Evolutionary conservation across 1,284 basidiomycete species (phyloP).

Genomic region (Melanopsichium pennsylvanicum): DNA sequence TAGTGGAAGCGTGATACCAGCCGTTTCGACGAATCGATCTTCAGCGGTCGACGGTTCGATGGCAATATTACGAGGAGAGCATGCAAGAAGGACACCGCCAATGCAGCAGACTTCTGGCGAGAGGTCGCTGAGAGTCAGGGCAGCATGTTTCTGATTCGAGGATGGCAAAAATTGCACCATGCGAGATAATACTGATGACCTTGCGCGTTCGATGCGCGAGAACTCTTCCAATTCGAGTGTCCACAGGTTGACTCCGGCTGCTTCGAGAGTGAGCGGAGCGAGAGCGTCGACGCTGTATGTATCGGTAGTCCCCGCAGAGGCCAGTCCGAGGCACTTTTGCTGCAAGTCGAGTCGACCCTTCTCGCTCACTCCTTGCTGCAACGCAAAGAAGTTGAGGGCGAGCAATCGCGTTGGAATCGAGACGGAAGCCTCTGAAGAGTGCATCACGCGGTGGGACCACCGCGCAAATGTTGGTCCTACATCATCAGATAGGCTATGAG

Average conservation of each 20-base stretch:
- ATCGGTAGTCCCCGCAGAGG: constrained; percentile 5
- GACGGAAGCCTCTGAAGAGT: constrained; percentile 4
- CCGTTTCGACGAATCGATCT: constrained; percentile 71
- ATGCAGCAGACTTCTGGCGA: constrained; percentile 23
- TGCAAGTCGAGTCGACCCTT: constrained; percentile 30
- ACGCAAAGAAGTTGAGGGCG: constrained; percentile 44
- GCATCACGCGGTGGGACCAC: constrained; percentile 31
- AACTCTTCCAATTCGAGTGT: constrained; percentile 43
- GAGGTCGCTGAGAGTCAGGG: constrained; percentile 12
- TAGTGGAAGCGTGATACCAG: constrained; percentile 73
- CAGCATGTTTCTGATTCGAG: neutral
- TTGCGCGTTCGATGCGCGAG: constrained; percentile 10
- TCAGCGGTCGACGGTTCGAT: neutral
- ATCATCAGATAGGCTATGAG: constrained; percentile 6
- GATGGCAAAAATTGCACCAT: constrained; percentile 4
- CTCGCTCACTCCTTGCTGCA: constrained; percentile 44
- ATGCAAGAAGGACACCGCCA: constrained; percentile 51
- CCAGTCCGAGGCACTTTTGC: constrained; percentile 11
- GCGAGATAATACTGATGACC: constrained; percentile 2
- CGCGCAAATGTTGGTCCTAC: constrained; percentile 7
- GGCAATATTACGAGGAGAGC: constrained; percentile 1
- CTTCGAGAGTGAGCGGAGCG: constrained; percentile 20
- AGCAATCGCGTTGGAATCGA: constrained; percentile 41
- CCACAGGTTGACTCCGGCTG: constrained; percentile 39
- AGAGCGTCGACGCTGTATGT: constrained; percentile 12